Evolutionary conservation across 257 asterid species (phyloP), one percentile per base, ranked within the genome.

Genomic region (Solanum pinnatisectum): DNA sequence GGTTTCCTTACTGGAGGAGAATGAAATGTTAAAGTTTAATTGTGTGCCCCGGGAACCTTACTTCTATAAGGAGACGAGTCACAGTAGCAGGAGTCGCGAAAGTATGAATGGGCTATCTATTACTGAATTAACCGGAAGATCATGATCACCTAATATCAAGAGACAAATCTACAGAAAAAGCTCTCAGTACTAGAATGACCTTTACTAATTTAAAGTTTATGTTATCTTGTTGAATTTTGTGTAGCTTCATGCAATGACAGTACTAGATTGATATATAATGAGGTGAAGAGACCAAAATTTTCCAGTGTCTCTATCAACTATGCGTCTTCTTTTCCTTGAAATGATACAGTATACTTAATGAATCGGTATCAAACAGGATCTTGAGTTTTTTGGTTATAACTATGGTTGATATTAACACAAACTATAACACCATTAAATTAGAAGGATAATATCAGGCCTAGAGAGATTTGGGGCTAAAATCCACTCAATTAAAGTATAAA

Each of bases 41-140:
- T 78, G 60, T 3, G 92, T 90, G 65, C 93, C 94, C 18, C 67
- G 25, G 16, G 92, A 93, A 83, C 95, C 94, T 22, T 93, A 93
- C 81, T 92, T 93, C 39, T 91, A 70, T 44, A 46, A 16, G 59
- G 63, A 42, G 25, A 13, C 23, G 84, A 14, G 65, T 42, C 36
- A 16, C 39, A 42, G 84, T 42, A 40, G 14, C 63, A 78, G 65
- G 39, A 78, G 84, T 8, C n/a, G 63, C 63, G n/a, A 78, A 15
- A 78, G 84, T 78, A 56, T 78, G 39, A 79, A 79, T 27, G 85
- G 40, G 27, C 37, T 44, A 27, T 27, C 67, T 79, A 79, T 79
- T 44, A 79, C 67, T 16, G 85, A 79, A 79, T 30, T 79, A 0
- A 79, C 85, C 16, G 40, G 40, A 79, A 79, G 85, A 44, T 78